phyloP scores from a whole-genome alignment of 176 grass and related monocot species.

The Metroxylon sagu region DNA sequence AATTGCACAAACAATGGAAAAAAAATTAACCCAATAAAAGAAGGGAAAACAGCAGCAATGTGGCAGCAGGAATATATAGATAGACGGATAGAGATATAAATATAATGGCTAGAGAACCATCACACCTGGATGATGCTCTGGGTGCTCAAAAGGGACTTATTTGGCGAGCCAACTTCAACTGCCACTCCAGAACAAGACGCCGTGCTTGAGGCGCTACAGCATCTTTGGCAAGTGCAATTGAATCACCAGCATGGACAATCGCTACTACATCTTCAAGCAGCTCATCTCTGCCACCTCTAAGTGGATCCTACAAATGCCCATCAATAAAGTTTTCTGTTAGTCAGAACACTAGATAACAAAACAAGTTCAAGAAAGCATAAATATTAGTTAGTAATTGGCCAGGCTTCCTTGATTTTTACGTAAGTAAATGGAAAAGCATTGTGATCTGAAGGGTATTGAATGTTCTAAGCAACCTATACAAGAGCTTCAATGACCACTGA shows the following conservation, averaged over 20 bases:
- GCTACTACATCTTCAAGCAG: slow-evolving; percentile 69
- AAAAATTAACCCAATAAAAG: too few species aligned
- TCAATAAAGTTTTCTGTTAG: too few species aligned
- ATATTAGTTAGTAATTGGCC: background rate
- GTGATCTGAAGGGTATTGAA: too few species aligned
- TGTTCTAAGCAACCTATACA: too few species aligned
- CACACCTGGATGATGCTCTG: slow-evolving; percentile 2
- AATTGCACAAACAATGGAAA: too few species aligned
- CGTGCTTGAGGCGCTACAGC: slow-evolving; percentile 33
- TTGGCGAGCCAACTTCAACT: slow-evolving; percentile 62
- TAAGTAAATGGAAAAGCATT: too few species aligned
- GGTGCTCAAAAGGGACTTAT: slow-evolving; percentile 73
- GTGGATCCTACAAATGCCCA: slow-evolving; percentile 50
- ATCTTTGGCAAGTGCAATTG: slow-evolving; percentile 32
- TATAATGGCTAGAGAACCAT: background rate
- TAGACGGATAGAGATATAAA: background rate
- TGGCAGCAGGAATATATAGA: background rate
- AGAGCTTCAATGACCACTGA: too few species aligned
- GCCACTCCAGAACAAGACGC: slow-evolving; percentile 70
- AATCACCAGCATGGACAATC: slow-evolving; percentile 48
- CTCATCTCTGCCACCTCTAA: slow-evolving; percentile 87
- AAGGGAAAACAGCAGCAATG: background rate
- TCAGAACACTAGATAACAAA: too few species aligned
- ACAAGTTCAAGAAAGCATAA: background rate
- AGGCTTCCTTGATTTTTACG: background rate